Evolutionary conservation across 805 yeast species (phyloP).

Genomic region (Candida succiphila): DNA sequence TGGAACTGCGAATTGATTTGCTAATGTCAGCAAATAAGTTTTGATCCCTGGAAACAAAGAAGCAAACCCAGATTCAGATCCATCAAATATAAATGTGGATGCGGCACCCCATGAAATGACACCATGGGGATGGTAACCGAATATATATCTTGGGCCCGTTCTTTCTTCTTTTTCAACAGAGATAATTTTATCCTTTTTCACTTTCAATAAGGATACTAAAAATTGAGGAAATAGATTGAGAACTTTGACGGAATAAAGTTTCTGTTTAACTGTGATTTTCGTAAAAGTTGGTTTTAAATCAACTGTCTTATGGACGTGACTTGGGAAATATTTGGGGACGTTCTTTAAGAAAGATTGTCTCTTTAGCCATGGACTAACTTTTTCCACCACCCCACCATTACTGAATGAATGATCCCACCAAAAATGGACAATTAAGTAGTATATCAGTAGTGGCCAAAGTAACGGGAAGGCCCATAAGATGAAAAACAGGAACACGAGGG

Average conservation of each 20-base stretch:
- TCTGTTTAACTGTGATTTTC: not conserved
- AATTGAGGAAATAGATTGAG: not conserved
- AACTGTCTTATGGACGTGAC: slow-evolving; percentile 54
- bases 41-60: slow-evolving; percentile 76
- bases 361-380: slow-evolving; percentile 51
- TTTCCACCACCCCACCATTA: slow-evolving; percentile 57
- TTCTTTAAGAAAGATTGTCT: slow-evolving; percentile 53
- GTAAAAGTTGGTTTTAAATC: slow-evolving; percentile 70
- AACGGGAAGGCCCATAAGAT: slow-evolving; percentile 38
- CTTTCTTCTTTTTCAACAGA: slow-evolving; percentile 18
- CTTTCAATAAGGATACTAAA: slow-evolving; percentile 1
- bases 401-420: slow-evolving; percentile 57
- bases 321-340: slow-evolving; percentile 75
- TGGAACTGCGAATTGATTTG: slow-evolving; percentile 77
- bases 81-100: slow-evolving; percentile 77
- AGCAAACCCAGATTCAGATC: slow-evolving; percentile 62
- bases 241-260: slow-evolving; percentile 1
- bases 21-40: slow-evolving; percentile 66
- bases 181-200: not conserved
- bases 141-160: slow-evolving; percentile 70
- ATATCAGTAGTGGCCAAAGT: slow-evolving; percentile 53
- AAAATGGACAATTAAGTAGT: slow-evolving; percentile 55
- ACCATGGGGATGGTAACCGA: slow-evolving; percentile 96
- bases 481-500: slow-evolving; percentile 43
- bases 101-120: slow-evolving; percentile 87